These are phyloP conservation scores for Blastobotrys americana DNA, from an alignment of 805 yeast genomes.

Conservation along the genomic window DNA sequence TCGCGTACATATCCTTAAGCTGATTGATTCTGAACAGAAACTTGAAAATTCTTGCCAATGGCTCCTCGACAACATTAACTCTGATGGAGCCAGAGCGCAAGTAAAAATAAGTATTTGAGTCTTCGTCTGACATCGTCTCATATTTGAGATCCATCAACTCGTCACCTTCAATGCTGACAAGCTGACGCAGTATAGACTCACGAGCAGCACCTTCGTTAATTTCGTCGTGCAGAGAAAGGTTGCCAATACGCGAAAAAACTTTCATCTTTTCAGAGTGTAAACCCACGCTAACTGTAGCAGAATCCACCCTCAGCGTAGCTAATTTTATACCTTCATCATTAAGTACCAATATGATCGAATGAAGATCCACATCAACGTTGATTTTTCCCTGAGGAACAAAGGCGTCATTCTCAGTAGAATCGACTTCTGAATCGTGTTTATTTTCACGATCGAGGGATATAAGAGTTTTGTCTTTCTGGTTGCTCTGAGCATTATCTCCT, in stretches of 20 bases:
- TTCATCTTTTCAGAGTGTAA: slow-evolving; percentile 73
- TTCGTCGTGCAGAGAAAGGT: slow-evolving; percentile 70
- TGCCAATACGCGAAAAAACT: slow-evolving; percentile 67
- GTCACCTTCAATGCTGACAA: slow-evolving; percentile 74
- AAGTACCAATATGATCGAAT: slow-evolving; percentile 64
- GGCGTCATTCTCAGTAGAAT: neutral
- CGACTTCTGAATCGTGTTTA: slow-evolving; percentile 1
- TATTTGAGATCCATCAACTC: slow-evolving; percentile 75
- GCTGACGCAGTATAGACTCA: slow-evolving; percentile 52
- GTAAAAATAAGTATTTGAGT: slow-evolving; percentile 48
- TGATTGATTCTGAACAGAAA: slow-evolving; percentile 67
- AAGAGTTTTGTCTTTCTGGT: neutral
- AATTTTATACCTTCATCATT: slow-evolving; percentile 78
- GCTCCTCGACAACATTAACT: slow-evolving; percentile 73
- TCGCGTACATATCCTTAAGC: slow-evolving; percentile 86
- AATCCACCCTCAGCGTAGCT: slow-evolving; percentile 69
- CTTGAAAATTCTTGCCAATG: slow-evolving; percentile 58
- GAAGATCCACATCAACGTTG: slow-evolving; percentile 58
- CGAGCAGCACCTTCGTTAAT: slow-evolving; percentile 49
- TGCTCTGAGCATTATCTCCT: slow-evolving; percentile 5
- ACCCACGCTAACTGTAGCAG: slow-evolving; percentile 60
- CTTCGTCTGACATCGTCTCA: slow-evolving; percentile 62
- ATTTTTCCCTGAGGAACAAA: slow-evolving; percentile 36
- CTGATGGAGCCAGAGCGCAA: slow-evolving; percentile 70
- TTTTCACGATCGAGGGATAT: neutral